A percentile compares a stretch with the other conserved stretches of the same genome.
Conservation (phyloP, 352 stramenopile genomes). For the Halophytophthora batemanensis region DNA sequence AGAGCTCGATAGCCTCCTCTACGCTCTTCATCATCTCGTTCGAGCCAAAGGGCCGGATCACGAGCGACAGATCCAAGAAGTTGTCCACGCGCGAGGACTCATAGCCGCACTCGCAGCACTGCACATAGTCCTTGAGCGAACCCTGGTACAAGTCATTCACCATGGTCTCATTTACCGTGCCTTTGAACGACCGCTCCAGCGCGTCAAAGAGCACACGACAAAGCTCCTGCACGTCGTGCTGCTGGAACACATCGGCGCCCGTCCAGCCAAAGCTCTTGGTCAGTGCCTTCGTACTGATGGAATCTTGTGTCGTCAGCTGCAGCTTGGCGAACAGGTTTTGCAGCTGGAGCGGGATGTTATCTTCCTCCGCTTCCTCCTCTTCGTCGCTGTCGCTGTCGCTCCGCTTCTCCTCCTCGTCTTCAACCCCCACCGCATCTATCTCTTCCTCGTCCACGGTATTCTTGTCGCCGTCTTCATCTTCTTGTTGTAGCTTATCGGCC, state of each 20-base stretch:
- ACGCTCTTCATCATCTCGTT: slow-evolving; percentile 81
- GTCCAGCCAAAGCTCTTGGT: slow-evolving; percentile 93
- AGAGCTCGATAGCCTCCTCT: slow-evolving; percentile 87
- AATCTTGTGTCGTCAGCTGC: slow-evolving; percentile 67
- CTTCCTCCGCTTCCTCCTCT: slow-evolving; percentile 58
- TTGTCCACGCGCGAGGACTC: slow-evolving; percentile 85
- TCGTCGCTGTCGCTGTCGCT: slow-evolving; percentile 16
- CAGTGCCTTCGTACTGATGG: slow-evolving; percentile 80
- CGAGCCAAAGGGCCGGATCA: slow-evolving; percentile 87
- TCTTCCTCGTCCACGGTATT: slow-evolving; percentile 15
- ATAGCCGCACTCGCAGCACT: slow-evolving; percentile 81
- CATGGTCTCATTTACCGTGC: slow-evolving; percentile 80
- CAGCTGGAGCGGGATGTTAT: slow-evolving; percentile 88
- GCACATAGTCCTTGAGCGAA: slow-evolving; percentile 87
- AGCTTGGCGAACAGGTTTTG: slow-evolving; percentile 91
- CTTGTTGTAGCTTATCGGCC: slow-evolving; percentile 1
- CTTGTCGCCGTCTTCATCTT: slow-evolving; percentile 11
- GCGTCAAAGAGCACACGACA: slow-evolving; percentile 90
- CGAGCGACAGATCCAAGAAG: slow-evolving; percentile 88
- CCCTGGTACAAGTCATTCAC: slow-evolving; percentile 88
- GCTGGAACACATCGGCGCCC: slow-evolving; percentile 84
- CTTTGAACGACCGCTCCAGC: slow-evolving; percentile 86
- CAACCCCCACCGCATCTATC: slow-evolving; percentile 4
- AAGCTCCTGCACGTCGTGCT: slow-evolving; percentile 92
- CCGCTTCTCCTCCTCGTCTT: slow-evolving; percentile 6